phyloP scores from a whole-genome alignment of 2,329 filamentous ascomycete genomes.

The Madurella fahalii region DNA sequence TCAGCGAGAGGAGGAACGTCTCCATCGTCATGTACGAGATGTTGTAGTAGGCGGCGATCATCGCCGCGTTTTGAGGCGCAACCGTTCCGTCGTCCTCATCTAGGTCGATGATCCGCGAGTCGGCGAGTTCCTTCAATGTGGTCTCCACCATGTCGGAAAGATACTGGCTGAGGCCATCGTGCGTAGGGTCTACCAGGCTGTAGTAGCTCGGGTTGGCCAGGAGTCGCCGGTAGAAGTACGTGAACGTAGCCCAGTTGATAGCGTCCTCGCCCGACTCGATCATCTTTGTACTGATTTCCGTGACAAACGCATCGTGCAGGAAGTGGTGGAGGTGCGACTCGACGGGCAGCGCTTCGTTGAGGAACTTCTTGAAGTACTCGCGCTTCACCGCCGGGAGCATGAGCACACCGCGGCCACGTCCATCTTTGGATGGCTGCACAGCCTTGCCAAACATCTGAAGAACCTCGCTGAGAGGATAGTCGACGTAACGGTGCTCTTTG shows the following conservation, averaged over 20 bases:
- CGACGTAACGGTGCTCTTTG: conserved; percentile 92
- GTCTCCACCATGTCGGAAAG: conserved; percentile 92
- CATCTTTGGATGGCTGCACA: conserved; percentile 72
- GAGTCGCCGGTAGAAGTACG: conserved; percentile 93
- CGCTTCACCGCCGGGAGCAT: conserved; percentile 95
- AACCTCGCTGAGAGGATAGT: conserved; percentile 91
- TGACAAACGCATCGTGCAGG: conserved; percentile 92
- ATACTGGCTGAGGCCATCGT: conserved; percentile 90
- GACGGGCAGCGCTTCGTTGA: conserved; percentile 91
- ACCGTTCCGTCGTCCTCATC: conserved; percentile 92
- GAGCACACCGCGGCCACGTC: conserved; percentile 81
- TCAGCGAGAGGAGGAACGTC: conserved; percentile 90
- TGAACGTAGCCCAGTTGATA: conserved; percentile 97
- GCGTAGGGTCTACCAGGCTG: conserved; percentile 78
- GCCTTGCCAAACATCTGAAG: conserved; percentile 98
- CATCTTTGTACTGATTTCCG: conserved; percentile 93
- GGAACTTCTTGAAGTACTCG: conserved; percentile 98
- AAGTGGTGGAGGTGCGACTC: conserved; percentile 91
- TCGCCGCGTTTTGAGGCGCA: conserved; percentile 86
- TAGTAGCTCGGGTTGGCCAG: conserved; percentile 97
- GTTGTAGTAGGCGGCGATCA: conserved; percentile 99
- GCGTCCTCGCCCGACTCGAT: conserved; percentile 94
- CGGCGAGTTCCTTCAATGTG: conserved; percentile 82
- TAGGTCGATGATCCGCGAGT: conserved; percentile 92
- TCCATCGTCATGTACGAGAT: conserved; percentile 99